Conservation (phyloP, 1,139 yeast species). For the Debaryomycetaceae sp. region DNA sequence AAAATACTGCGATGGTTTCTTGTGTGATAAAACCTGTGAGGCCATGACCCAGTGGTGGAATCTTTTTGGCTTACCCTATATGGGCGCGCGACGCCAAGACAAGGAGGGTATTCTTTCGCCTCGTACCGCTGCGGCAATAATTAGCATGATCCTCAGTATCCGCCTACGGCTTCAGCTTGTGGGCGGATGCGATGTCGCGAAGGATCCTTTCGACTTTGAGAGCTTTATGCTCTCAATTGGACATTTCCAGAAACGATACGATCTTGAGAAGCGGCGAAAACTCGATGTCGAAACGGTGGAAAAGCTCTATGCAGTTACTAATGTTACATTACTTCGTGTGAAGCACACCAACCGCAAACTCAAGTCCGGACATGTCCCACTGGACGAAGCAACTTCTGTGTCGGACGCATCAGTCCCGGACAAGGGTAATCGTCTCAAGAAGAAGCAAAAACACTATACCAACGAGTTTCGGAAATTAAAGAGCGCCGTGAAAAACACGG, state of each 20-base stretch:
- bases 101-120: slow-evolving; percentile 51
- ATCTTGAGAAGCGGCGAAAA: slow-evolving; percentile 44
- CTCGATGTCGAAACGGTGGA: slow-evolving; percentile 56
- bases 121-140: slow-evolving; percentile 46
- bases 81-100: slow-evolving; percentile 32
- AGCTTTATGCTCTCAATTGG: slow-evolving; percentile 50
- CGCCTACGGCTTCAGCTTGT: slow-evolving; percentile 52
- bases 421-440: slow-evolving; percentile 3
- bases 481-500: slow-evolving; percentile 61
- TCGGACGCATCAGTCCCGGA: slow-evolving; percentile 2
- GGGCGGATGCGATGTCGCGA: slow-evolving; percentile 73
- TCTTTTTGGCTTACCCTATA: slow-evolving; percentile 55
- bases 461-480: slow-evolving; percentile 52
- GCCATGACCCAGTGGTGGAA: slow-evolving; percentile 82
- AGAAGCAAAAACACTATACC: slow-evolving; percentile 23
- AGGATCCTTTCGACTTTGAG: slow-evolving; percentile 77
- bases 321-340: slow-evolving; percentile 29
- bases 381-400: slow-evolving; percentile 1
- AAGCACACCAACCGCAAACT: slow-evolving; percentile 5
- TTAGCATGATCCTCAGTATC: slow-evolving; percentile 34
- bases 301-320: slow-evolving; percentile 49
- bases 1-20: slow-evolving; percentile 66
- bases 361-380: slow-evolving; percentile 1
- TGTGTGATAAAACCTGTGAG: slow-evolving; percentile 65
- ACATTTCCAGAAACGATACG: slow-evolving; percentile 62